These are phyloP conservation scores for Sporothrix protearum DNA, from an alignment of 2,329 filamentous ascomycete species.

Conservation along the genomic window DNA sequence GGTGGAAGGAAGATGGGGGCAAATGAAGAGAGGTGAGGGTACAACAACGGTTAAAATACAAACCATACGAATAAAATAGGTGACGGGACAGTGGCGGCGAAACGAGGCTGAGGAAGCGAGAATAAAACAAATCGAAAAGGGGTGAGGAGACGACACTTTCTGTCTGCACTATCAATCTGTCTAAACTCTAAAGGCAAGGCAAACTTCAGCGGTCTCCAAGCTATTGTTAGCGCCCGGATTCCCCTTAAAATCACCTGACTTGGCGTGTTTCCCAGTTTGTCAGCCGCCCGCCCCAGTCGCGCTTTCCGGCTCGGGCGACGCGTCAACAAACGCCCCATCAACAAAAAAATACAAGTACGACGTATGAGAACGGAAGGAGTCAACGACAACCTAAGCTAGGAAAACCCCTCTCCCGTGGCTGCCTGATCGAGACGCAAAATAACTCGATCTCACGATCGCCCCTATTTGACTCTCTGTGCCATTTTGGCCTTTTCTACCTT, in stretches of 20 bases:
- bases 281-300: constrained; percentile 24
- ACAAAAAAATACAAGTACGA: constrained; percentile 16
- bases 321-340: constrained; percentile 28
- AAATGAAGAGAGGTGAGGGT: not conserved
- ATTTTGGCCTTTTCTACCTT: too few species aligned
- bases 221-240: not conserved
- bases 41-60: not conserved
- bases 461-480: not conserved
- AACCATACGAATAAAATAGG: not conserved
- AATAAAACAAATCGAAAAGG: not conserved
- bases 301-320: constrained; percentile 26
- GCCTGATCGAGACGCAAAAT: constrained; percentile 9
- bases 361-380: not conserved
- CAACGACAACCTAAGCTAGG: not conserved
- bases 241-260: constrained; percentile 28
- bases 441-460: not conserved
- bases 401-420: constrained; percentile 12
- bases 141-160: not conserved
- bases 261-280: constrained; percentile 28
- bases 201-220: not conserved
- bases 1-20: not conserved
- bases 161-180: not conserved
- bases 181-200: not conserved
- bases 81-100: not conserved
- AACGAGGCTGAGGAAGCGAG: not conserved